Evolutionary conservation across 2,329 filamentous ascomycete species (phyloP), one percentile per base, ranked within the genome.

Genomic region (Calonectria hongkongensis): DNA sequence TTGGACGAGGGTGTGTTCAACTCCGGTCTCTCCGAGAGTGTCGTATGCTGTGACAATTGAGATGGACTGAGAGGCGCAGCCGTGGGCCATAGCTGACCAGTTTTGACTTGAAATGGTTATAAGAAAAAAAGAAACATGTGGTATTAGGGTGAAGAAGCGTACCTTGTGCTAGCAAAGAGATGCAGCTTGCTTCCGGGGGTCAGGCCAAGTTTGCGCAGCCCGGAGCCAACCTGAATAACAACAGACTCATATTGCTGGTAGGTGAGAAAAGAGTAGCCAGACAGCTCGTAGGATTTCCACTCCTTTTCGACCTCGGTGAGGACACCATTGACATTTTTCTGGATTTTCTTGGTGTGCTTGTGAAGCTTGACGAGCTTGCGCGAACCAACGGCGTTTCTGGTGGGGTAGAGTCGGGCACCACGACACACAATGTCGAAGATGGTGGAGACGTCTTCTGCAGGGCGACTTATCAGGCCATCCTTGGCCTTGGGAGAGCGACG

Each of bases 21-120:
- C 89, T 51, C 95, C 96, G 73, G 92, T 91, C 79, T 94, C 91
- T 64, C 96, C 96, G 43, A 98, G 92, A 28, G 95, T 97, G 83
- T 98, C 96, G 84, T 98, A 98, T 56, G 96, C 95, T 51, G 96
- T 98, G 64, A 98, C 95, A 75, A 98, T 95, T 66, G 94, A 92
- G 83, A 98, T 91, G 36, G 94, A 96, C 84, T 98, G 96, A 15
- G 95, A 96, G 16, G 92, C 86, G 90, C 93, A 87, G n/a, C 85
- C 89, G 82, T 97, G 94, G 41, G 96, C 94, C 79, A 94, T 92
- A 64, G 93, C 91, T 74, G 98, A 89, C 96, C 96, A 98, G 85
- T 95, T 91, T 64, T 92, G 89, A 83, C 94, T 95, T 28, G 0
- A 4, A 12, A 18, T 21, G 1, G 51, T 18, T 18, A 10, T 56